phyloP scores from a whole-genome alignment of 371 early-diverging fungal species.

The Massospora cicadina region DNA sequence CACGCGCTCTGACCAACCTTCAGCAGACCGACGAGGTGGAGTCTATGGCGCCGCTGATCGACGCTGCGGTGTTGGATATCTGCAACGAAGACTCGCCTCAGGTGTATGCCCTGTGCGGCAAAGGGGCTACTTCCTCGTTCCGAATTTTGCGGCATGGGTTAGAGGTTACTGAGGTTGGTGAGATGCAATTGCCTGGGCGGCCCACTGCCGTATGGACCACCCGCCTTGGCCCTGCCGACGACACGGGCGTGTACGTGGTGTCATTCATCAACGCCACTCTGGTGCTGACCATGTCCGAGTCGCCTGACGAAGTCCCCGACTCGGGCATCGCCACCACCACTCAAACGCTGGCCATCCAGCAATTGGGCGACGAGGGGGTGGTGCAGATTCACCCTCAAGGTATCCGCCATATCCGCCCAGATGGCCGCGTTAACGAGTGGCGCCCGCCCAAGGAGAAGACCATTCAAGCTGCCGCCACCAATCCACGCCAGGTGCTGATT shows the following conservation, averaged over 20 bases:
- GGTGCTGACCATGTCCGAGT: constrained; percentile 83
- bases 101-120: constrained; percentile 76
- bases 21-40: constrained; percentile 78
- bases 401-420: constrained; percentile 70
- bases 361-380: constrained; percentile 73
- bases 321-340: constrained; percentile 65
- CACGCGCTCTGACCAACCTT: constrained; percentile 65
- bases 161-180: constrained; percentile 80
- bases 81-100: constrained; percentile 86
- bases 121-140: constrained; percentile 62
- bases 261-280: constrained; percentile 86
- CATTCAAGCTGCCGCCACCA: constrained; percentile 63
- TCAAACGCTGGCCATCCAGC: constrained; percentile 69
- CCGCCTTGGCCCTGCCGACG: constrained; percentile 33
- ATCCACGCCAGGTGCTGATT: constrained; percentile 64
- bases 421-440: constrained; percentile 89
- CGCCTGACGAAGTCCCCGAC: constrained; percentile 85
- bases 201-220: constrained; percentile 92
- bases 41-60: constrained; percentile 22
- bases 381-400: constrained; percentile 84
- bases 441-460: constrained; percentile 51
- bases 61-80: constrained; percentile 55
- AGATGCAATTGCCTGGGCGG: constrained; percentile 79
- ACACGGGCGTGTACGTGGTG: constrained; percentile 67
- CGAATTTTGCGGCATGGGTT: constrained; percentile 82